Evolutionary conservation across 805 yeast genomes (phyloP), one percentile per base, ranked within the genome.

Genomic region (Monosporozyma servazzii): DNA sequence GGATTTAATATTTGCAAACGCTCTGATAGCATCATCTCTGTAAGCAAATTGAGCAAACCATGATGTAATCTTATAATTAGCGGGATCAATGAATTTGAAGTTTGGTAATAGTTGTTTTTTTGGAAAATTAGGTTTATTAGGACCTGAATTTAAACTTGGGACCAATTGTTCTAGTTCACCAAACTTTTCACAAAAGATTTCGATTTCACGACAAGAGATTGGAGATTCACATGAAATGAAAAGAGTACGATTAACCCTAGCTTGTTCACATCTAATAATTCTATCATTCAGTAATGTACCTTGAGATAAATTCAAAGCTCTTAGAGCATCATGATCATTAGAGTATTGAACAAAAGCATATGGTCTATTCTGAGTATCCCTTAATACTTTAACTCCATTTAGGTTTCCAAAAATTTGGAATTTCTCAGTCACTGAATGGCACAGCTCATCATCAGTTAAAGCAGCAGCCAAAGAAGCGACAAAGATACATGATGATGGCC

Each of bases 291-390:
- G 67, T 6, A 72, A 65, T 5, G 88, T 74, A 51, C 82, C 81
- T 59, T 86, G 91, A 10, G 88, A 95, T 53, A 74, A 73, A 18
- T 64, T 67, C 49, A 88, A 75, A 0, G 96, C 96, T 4, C 56
- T 63, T 54, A 75, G 73, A 4, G 95, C 89, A 56, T 85, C 91
- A 8, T 69, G 72, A 56, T 85, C 93, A 51, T 72, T 79, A 8
- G 79, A 72, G 64, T 86, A 89, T 69, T 89, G 96, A 45, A 89
- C 96, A 75, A 89, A 89, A 0, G 96, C 96, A 68, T 89, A 89
- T 2, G 97, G 97, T 46, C 96, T 75, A 61, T 85, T 84, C 21
- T 81, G 75, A 15, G 85, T 80, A 69, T 89, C 96, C 50, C 96
- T 74, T 53, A 89, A 73, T 2, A 89, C 96, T 62, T 89, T 89